Base-by-base conservation (phyloP, 257 asterid species). In the Henckelia pumila region DNA sequence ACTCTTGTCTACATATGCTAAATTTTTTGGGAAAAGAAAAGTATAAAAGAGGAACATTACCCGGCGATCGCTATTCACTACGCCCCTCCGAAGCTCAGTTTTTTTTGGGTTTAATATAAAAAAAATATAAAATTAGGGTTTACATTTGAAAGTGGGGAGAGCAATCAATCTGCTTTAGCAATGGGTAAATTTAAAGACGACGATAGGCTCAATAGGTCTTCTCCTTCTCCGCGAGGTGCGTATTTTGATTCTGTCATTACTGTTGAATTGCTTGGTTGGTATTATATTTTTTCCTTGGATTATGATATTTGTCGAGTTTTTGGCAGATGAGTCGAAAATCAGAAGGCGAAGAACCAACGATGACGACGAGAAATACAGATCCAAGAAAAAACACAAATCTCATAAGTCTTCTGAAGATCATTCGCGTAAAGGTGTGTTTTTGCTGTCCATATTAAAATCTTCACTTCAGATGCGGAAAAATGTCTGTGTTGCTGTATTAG, bases 321-420 rank as follows among this genome's bases (percentile, higher is more conserved):
- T 49, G 61, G 69, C 76, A 81, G 89, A 79, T 60, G 89, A 79
- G 63, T 61, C 57, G 68, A 81, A 75, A 67, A 75, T 26, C 66
- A 77, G 68, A 69, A 77, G 78, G 75, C 76, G 52, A 23, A 81
- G 67, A 68, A 71, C 68, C 32, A 77, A 73, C 75, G 85, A 81
- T 26, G 83, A 80, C 37, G 85, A 79, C 22, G 75, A 71, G 74
- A 80, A 77, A 33, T 74, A 64, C 68, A 76, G 67, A 68, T 75
- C 82, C 66, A 73, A 77, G 64, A 83, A 84, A 69, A 77, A 78
- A 59, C 79, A 81, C 33, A 81, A 84, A 74, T 77, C 90, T 22
- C 81, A 75, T 73, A 75, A 77, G 62, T 77, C 77, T 63, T 84
- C 86, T 44, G 83, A 79, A 70, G 84, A 72, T 55, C 80, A 37